Base-by-base conservation (phyloP, 257 asterid species). In the Phtheirospermum japonicum region DNA sequence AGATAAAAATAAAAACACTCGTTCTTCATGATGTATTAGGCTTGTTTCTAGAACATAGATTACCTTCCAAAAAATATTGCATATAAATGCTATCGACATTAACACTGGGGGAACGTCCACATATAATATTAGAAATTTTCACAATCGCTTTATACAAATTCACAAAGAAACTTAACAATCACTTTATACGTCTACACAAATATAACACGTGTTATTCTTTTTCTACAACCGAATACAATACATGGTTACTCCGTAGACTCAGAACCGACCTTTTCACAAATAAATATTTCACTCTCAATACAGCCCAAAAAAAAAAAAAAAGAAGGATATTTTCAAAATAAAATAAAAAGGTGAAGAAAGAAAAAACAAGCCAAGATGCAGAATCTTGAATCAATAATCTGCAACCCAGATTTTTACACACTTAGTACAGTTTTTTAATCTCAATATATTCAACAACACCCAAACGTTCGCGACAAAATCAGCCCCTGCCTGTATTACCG, bases 401-500 rank as follows among this genome's bases (percentile, higher is more conserved):
- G 69, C 69, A 59, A 53, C 67, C n/a, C 59, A 59, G 66, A 69
- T 65, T 69, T 70, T 75, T 65, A 70, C 79, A 74, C 64, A 53
- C 45, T 26, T 36, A 46, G 43, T 54, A 53, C 62, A 64, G 36
- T 16, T 63, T 61, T 34, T 52, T 18, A 30, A 34, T 58, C 26
- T 42, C 26, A 60, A 45, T 20, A 69, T 54, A 69, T 65, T 31
- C 71, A 4, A 52, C 57, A 7, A 11, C 58, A 23, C 60, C 33
- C 18, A 23, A 65, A 61, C 65, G 59, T 45, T 54, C 39, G 17
- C 33, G 68, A 40, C 58, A 64, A 74, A 66, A 66, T 85, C 81
- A 82, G 49, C 82, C 80, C 71, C 96, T 73, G 9, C 85, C 90
- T 0, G 83, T 37, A 70, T 72, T 82, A 36, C 95, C 88, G 59